Evolutionary conservation across 441 rosid genomes (phyloP), one percentile per base, ranked within the genome.

Genomic region (Aleurites moluccanus): DNA sequence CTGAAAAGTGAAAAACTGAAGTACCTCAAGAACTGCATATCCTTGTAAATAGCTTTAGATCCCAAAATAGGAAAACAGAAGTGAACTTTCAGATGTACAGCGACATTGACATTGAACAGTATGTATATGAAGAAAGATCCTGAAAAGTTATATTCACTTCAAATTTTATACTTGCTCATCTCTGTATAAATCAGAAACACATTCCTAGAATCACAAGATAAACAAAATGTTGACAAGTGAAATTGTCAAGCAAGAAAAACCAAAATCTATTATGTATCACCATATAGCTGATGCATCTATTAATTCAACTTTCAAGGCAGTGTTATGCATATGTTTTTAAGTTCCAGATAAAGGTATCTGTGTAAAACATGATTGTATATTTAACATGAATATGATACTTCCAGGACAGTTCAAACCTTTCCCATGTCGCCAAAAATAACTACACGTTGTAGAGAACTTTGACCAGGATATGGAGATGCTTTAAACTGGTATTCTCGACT

Each of bases 351-450:
- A 57, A 7, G 11, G 7, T 13, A 47, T 18, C 52, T 33, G 27
- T 23, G 13, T 4, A 70, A 9, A 44, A 33, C 45, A 59, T n/a
- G 8, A 63, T 47, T 67, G 57, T 44, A 42, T 47, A 42, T 62
- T 27, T 74, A 59, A 72, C 30, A 33, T 10, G 75, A 47, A 73
- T 18, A 25, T n/a, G 27, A 21, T 23, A 11, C 40, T 52, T 63
- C 42, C 23, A 72, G 14, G 42, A 72, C 56, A 70, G 76, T 78
- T 80, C 81, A 73, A 77, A 92, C 98, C 96, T 92, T 94, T 86
- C 98, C 98, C 98, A 94, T 88, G 83, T 94, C 97, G 5, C 98
- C 96, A 69, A 90, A 92, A 81, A 92, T 85, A 5, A 94, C 85
- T 20, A 94, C 88, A 1, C 84, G 94, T 35, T 94, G 98, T 50